These are phyloP conservation scores for Neofusicoccum kwambonambiense DNA, from an alignment of 2,329 filamentous ascomycete species.

Conservation along the genomic window DNA sequence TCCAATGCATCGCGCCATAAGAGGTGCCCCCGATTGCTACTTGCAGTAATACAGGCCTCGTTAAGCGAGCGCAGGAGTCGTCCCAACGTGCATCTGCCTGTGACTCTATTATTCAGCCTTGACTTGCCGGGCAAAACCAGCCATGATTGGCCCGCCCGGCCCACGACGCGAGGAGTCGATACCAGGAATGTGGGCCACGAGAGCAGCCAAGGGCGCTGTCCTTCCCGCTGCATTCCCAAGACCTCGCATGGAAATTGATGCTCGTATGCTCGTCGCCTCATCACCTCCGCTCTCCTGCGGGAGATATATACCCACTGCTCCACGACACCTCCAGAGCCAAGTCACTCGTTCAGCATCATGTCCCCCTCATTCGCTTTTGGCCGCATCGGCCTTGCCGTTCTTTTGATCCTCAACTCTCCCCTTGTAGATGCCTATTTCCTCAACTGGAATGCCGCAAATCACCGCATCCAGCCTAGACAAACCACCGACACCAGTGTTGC, in stretches of 20 bases:
- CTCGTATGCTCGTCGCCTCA: not conserved
- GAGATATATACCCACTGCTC: conserved; percentile 2
- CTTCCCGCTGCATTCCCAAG: not conserved
- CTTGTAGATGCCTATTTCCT: conserved; percentile 10
- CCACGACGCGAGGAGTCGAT: not conserved
- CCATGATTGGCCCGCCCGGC: not conserved
- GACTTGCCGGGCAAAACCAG: not conserved
- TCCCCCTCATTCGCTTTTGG: not conserved
- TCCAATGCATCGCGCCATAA: not conserved
- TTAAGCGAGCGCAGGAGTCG: conserved; percentile 3
- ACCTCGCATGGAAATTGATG: not conserved
- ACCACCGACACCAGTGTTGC: conserved; percentile 2
- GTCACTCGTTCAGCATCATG: conserved; percentile 6
- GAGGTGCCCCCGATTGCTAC: not conserved
- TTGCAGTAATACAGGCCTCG: not conserved
- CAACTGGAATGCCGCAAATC: conserved; percentile 2
- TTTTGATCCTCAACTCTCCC: conserved; percentile 2
- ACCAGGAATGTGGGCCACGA: not conserved
- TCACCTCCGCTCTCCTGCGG: not conserved
- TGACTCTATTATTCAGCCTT: not conserved
- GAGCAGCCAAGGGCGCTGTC: conserved; percentile 9
- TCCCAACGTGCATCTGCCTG: not conserved
- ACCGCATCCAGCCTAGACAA: conserved; percentile 7
- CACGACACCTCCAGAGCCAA: not conserved
- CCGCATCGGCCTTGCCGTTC: conserved; percentile 5